These are phyloP conservation scores for Tardiomyces blankii DNA, from an alignment of 1,139 yeast genomes.

Conservation along the genomic window DNA sequence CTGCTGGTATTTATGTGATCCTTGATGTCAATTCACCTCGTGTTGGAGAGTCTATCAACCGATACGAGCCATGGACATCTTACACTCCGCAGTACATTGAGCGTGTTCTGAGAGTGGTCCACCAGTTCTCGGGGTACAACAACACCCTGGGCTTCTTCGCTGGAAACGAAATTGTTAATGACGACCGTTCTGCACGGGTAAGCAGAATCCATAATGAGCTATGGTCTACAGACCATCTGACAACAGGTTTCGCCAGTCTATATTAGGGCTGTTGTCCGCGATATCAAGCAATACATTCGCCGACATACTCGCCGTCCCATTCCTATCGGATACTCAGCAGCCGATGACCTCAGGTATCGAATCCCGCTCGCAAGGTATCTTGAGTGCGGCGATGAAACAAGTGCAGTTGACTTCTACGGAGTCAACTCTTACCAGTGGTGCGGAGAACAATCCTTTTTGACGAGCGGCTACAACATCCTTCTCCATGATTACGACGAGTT, in stretches of 20 bases:
- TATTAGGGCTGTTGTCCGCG: constrained; percentile 86
- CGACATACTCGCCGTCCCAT: constrained; percentile 58
- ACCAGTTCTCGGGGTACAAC: constrained; percentile 71
- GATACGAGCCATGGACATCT: constrained; percentile 58
- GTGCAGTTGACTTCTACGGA: constrained; percentile 80
- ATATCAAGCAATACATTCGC: constrained; percentile 70
- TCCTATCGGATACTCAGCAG: constrained; percentile 92
- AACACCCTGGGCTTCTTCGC: constrained; percentile 86
- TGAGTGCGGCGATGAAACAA: constrained; percentile 56
- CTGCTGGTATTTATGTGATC: constrained; percentile 81
- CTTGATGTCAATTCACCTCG: constrained; percentile 81
- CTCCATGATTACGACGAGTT: constrained; percentile 52
- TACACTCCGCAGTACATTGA: constrained; percentile 58
- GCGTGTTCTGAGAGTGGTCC: constrained; percentile 73
- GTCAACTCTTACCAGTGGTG: constrained; percentile 91
- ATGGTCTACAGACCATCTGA: not conserved
- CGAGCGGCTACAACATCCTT: constrained; percentile 60
- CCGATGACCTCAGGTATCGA: constrained; percentile 66
- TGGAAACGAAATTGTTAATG: constrained; percentile 89
- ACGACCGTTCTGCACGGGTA: constrained; percentile 51
- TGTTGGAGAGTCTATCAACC: constrained; percentile 51
- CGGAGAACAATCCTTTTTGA: constrained; percentile 48
- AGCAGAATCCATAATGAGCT: not conserved
- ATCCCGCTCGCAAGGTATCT: constrained; percentile 71
- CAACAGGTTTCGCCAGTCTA: constrained; percentile 41